Percentiles rank a stretch among this genome's conserved stretches.
Evolutionary conservation across 768 basidiomycete genomes (phyloP).

Genomic region (Lactarius deliciosus): DNA sequence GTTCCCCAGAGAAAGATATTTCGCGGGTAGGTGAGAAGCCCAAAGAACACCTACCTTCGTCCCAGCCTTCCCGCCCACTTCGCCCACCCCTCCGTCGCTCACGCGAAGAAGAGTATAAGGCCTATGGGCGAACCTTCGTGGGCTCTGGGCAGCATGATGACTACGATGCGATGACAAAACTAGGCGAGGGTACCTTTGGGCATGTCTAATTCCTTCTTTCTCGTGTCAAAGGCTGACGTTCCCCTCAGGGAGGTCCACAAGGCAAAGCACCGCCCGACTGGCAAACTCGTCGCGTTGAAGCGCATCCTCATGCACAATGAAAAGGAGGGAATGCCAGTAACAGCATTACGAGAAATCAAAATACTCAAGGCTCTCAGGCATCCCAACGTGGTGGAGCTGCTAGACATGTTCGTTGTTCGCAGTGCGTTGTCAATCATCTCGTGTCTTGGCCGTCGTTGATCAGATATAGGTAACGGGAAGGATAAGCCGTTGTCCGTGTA

Average conservation of each 20-base stretch:
- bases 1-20: not conserved
- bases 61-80: slow-evolving; percentile 35
- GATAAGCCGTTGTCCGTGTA: slow-evolving; percentile 78
- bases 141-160: slow-evolving; percentile 72
- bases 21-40: slow-evolving; percentile 7
- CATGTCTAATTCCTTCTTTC: slow-evolving; percentile 18
- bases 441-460: slow-evolving; percentile 12
- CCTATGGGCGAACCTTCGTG: slow-evolving; percentile 64
- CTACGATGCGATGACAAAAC: slow-evolving; percentile 80
- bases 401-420: slow-evolving; percentile 90
- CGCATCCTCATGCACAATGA: slow-evolving; percentile 96
- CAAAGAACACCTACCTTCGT: not conserved
- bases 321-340: slow-evolving; percentile 96
- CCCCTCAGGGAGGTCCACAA: slow-evolving; percentile 82
- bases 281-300: slow-evolving; percentile 79
- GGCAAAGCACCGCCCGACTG: slow-evolving; percentile 63
- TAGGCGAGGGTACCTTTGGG: slow-evolving; percentile 98
- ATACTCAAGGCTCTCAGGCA: slow-evolving; percentile 90
- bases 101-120: slow-evolving; percentile 61
- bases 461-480: slow-evolving; percentile 54
- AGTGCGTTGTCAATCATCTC: slow-evolving; percentile 47
- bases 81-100: slow-evolving; percentile 51
- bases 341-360: slow-evolving; percentile 95
- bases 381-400: slow-evolving; percentile 78
- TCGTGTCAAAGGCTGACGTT: not conserved